A percentile compares a stretch with the other conserved stretches of the same genome.
Evolutionary conservation across 78 protist genomes (phyloP).

Genomic region (Trichosphaerium sp.): DNA sequence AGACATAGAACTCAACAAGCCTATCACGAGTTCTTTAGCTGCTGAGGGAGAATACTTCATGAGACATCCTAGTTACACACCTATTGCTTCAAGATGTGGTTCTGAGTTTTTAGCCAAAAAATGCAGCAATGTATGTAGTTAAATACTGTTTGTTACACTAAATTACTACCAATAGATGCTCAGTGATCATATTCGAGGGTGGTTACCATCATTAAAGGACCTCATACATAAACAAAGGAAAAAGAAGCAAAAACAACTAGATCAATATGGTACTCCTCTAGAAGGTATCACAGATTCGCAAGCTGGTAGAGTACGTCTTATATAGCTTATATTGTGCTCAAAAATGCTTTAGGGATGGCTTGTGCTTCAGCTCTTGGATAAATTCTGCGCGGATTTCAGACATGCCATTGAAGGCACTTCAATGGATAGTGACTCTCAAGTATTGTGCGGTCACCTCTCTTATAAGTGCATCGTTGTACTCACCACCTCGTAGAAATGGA

Average conservation of each 20-base stretch:
- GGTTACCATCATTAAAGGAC: constrained; percentile 40
- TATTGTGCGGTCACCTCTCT: too few relatives aligned
- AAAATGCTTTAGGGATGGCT: too few relatives aligned
- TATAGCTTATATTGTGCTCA: too few relatives aligned
- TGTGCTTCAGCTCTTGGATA: too few relatives aligned
- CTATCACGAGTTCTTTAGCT: constrained; percentile 14
- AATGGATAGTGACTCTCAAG: too few relatives aligned
- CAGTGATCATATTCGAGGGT: constrained; percentile 32
- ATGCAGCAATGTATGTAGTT: constrained; percentile 19
- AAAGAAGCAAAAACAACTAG: constrained; percentile 33
- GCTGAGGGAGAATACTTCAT: constrained; percentile 63
- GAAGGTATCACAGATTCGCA: too few relatives aligned
- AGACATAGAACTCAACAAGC: constrained; percentile 33
- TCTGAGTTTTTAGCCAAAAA: constrained; percentile 36
- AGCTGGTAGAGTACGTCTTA: too few relatives aligned
- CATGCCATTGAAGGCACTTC: too few relatives aligned
- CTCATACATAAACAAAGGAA: constrained; percentile 30
- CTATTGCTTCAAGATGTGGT: constrained; percentile 45
- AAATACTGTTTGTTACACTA: neutral
- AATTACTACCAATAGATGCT: constrained; percentile 6
- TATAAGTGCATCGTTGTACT: too few relatives aligned
- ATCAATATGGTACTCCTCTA: constrained; percentile 42
- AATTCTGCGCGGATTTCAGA: too few relatives aligned
- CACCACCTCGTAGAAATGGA: too few relatives aligned
- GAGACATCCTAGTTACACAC: constrained; percentile 58